Evolutionary conservation across 768 basidiomycete species (phyloP).

Genomic region (Crepidotus variabilis): DNA sequence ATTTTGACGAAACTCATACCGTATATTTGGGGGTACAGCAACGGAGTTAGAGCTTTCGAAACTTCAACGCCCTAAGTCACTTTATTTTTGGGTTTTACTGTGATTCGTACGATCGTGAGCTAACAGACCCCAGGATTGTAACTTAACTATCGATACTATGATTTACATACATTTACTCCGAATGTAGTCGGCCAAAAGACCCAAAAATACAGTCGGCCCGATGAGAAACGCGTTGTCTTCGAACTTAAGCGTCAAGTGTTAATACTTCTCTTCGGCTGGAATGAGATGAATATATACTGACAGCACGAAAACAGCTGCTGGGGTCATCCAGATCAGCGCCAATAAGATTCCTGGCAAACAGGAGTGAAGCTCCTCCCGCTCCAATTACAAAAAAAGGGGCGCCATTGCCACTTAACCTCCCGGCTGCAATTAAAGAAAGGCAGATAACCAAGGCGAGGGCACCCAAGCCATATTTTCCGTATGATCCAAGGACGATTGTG

Average conservation of each 20-base stretch:
- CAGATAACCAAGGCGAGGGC: neutral
- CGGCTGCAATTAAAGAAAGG: neutral
- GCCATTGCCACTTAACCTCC: neutral
- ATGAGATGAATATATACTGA: neutral
- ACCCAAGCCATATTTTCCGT: neutral
- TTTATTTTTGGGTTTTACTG: no score
- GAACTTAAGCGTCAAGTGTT: neutral
- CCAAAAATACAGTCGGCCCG: neutral
- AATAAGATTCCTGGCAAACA: neutral
- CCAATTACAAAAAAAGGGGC: neutral
- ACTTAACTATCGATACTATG: neutral
- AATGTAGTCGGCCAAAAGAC: neutral
- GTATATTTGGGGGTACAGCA: no score
- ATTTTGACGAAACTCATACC: no score
- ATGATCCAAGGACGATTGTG: neutral
- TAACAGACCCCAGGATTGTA: neutral
- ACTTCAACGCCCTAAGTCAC: no score
- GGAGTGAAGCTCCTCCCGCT: neutral
- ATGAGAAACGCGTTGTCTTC: neutral
- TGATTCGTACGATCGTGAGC: neutral
- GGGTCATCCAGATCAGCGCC: neutral
- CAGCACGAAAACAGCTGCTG: neutral
- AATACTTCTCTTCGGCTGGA: neutral
- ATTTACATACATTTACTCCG: neutral
- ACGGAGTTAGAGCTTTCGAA: no score